Base-by-base conservation (phyloP, 108 stramenopile genomes). In the Nitzschia putrida region DNA sequence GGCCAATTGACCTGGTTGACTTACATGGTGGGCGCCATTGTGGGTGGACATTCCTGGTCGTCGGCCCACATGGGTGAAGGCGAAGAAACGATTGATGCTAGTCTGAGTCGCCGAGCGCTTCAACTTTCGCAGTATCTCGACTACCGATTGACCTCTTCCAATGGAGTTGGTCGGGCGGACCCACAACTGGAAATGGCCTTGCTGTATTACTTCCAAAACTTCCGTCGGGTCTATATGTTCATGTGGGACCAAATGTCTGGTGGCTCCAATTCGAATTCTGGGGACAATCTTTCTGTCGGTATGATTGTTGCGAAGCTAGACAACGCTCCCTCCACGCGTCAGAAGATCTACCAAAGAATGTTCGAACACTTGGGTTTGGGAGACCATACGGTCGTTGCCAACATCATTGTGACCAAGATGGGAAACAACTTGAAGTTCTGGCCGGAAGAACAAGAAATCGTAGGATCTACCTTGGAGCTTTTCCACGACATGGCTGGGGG, bases 371-470 rank as follows among this genome's bases (percentile, higher is more conserved):
- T 99, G 80, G 96, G 91, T 41, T 77, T 97, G 85, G 98, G 98
- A 6, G 95, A 97, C 68, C 96, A 97, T 71, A 94, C 94, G 34
- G 88, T 74, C 29, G 94, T 99, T 54, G 93, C 95, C 50, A 96
- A 95, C 77, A 83, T 96, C 2, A 93, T 99, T 64, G 93, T 97
- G 38, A 97, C 92, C 41, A 97, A 99, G 82, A 91, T 97, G 66
- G 85, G 96, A 59, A 97, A 96, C 73, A 97, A 97, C 77, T 86
- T 99, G 53, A 97, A 97, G 80, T 96, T 83, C 76, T 99, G 97
- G 97, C 94, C 94, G 7, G 91, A 93, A 50, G 85, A 94, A 14
- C 69, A 93, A 54, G 94, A 95, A 24, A 85, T 99, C 16, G 73
- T 97, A 34, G 76, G 82, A 26, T 92, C 93, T 44, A 97, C 98